Evolutionary conservation across 2,329 filamentous ascomycete species (phyloP).

Genomic region (Xylariaceae sp.): DNA sequence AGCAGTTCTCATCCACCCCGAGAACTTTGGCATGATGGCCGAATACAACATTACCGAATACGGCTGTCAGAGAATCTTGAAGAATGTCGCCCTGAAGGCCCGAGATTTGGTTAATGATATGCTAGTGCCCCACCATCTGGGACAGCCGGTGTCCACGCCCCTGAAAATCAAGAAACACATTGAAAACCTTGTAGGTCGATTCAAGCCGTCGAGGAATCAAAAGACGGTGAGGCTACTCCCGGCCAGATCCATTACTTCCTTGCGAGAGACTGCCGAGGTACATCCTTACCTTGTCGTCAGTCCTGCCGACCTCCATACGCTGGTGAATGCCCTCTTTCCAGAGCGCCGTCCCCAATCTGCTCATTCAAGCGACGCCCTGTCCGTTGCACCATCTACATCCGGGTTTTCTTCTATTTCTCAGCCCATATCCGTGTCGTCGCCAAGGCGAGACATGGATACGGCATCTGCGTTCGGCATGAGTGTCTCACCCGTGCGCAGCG

Average conservation of each 20-base stretch:
- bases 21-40: slow-evolving; percentile 73
- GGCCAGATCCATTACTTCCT: slow-evolving; percentile 66
- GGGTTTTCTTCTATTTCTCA: slow-evolving; percentile 66
- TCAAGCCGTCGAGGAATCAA: slow-evolving; percentile 51
- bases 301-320: slow-evolving; percentile 71
- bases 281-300: slow-evolving; percentile 77
- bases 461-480: slow-evolving; percentile 69
- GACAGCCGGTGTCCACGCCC: slow-evolving; percentile 58
- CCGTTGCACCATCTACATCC: slow-evolving; percentile 62
- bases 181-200: slow-evolving; percentile 65
- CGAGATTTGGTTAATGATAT: slow-evolving; percentile 77
- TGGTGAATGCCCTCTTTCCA: slow-evolving; percentile 81
- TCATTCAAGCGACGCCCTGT: slow-evolving; percentile 59
- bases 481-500: slow-evolving; percentile 67
- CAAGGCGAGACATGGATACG: slow-evolving; percentile 58
- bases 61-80: slow-evolving; percentile 75
- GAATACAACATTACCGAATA: slow-evolving; percentile 92
- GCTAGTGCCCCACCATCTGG: slow-evolving; percentile 49
- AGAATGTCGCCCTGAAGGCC: slow-evolving; percentile 74
- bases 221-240: slow-evolving; percentile 59
- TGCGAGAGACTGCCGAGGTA: slow-evolving; percentile 72
- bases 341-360: slow-evolving; percentile 62
- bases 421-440: slow-evolving; percentile 58
- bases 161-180: slow-evolving; percentile 63
- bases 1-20: slow-evolving; percentile 80